Evolutionary conservation across 2,329 filamentous ascomycete species (phyloP), one percentile per base, ranked within the genome.

Genomic region (Aspergillus ustus): DNA sequence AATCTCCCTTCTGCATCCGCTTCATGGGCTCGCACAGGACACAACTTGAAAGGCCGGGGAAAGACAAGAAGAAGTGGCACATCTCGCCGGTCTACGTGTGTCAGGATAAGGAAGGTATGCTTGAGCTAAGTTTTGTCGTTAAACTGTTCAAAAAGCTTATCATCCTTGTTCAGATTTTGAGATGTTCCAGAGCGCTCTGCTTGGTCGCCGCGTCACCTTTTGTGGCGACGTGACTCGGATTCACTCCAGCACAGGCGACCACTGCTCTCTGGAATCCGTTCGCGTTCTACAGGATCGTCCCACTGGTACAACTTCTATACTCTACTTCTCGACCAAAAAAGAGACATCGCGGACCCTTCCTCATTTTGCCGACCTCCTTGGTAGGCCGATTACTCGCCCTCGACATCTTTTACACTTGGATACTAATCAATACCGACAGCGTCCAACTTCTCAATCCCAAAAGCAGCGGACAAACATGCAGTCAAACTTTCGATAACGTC

Each of bases 241-340:
- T 51, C 55, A 57, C 22, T 49, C 55, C 15, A 55, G 29, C 25
- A 44, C 53, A 7, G 49, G 45, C 4, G 59, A 50, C 22, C 57
- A 63, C 45, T 60, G 57, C 31, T 54, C 57, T 5, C 57, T 50
- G n/a, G 61, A 63, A 40, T 57, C 58, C 1, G 58, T 61, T 1
- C 61, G 58, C 15, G 55, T 60, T 3, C 20, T 63, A 7, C 31
- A 44, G 13, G 61, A 63, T n/a, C 52, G 34, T 6, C 17, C 46
- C 25, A 52, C 48, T 8, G 43, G 59, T 11, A 17, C 34, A 0
- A 46, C 20, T 2, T 61, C 52, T 2, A 57, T 61, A 7, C 49
- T 56, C 1, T 61, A 61, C 19, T 61, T 61, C 43, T 53, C 46
- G 4, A 57, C 59, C 4, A 37, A 45, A 2, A 46, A 49, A n/a